Base-by-base conservation (phyloP, 805 yeast genomes). In the Candida germanica region DNA sequence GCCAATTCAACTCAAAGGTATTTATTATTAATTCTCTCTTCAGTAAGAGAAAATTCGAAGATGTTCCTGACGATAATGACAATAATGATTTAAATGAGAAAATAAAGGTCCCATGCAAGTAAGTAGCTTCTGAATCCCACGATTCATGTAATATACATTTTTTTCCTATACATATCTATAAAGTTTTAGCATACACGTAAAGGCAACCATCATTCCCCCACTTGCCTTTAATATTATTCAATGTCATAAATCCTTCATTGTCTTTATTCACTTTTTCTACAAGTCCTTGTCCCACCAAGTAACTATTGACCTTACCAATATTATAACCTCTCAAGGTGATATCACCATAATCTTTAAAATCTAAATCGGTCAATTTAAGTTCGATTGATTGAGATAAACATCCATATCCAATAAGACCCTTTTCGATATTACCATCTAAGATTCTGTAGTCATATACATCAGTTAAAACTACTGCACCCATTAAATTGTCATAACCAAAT, bases 191-290 rank as follows among this genome's bases (percentile, higher is more conserved):
- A 42, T 44, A 45, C 35, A 66, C 69, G 52, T 83, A 83, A 40
- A 83, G 69, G 51, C 89, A 82, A 2, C 89, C 89, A 55, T 83
- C 91, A 19, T 56, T 63, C 10, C 87, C 89, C 71, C 81, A 80
- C 24, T 66, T 64, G 0, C 87, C 88, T 23, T 45, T 49, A 0
- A 79, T 60, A 5, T 72, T 73, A 3, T 73, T 62, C 15, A 65
- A 41, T 8, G 62, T 57, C 59, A 68, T 61, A 58, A 71, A 80
- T 4, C 56, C 73, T 21, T 64, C 64, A 28, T 46, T 46, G 29
- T 43, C 35, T 22, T 35, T 39, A 20, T 19, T 31, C 10, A 24
- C 26, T n/a, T 25, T 33, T 11, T 43, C 46, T 11, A 31, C 39
- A 14, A 15, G 37, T 16, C 47, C 50, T 28, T 39, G 39, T 8